Percentiles rank a stretch among this genome's conserved stretches.
Conservation (phyloP, 2,329 filamentous ascomycete species). For the Aspergillus jensenii region DNA sequence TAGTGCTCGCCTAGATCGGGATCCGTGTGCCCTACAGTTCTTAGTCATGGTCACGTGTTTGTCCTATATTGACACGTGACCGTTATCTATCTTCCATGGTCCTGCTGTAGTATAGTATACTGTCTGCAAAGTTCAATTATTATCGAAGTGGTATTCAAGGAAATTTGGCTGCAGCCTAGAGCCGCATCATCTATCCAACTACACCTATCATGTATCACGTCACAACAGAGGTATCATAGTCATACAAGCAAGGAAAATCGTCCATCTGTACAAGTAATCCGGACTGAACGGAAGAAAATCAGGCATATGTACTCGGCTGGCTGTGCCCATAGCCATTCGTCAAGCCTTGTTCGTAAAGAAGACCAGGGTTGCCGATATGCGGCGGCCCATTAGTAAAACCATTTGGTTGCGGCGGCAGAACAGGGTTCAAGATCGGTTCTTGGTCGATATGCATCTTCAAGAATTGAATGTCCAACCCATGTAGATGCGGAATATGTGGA, state of each 20-base stretch:
- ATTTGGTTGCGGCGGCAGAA: conserved; percentile 28
- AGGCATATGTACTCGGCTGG: conserved; percentile 43
- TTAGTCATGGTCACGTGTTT: conserved; percentile 12
- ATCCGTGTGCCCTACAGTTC: conserved; percentile 22
- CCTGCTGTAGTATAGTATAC: no score
- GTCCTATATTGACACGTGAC: background rate
- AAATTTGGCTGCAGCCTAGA: background rate
- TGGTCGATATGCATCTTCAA: conserved; percentile 43
- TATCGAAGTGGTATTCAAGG: background rate
- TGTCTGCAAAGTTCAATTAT: background rate
- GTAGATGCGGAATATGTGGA: conserved; percentile 48
- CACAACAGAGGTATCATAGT: conserved; percentile 44
- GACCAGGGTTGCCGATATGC: conserved; percentile 19
- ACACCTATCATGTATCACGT: conserved; percentile 23
- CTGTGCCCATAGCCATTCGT: conserved; percentile 37
- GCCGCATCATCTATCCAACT: conserved; percentile 15
- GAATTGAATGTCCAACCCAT: conserved; percentile 41
- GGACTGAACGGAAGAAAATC: conserved; percentile 23
- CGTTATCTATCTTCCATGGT: background rate
- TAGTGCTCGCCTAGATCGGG: conserved; percentile 28
- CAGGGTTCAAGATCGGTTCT: conserved; percentile 28
- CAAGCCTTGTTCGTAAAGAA: conserved; percentile 29
- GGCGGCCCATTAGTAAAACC: conserved; percentile 27
- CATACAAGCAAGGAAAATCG: conserved; percentile 37
- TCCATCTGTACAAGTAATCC: conserved; percentile 30